Conservation (phyloP, 345 rosid species). For the Corchorus capsularis region DNA sequence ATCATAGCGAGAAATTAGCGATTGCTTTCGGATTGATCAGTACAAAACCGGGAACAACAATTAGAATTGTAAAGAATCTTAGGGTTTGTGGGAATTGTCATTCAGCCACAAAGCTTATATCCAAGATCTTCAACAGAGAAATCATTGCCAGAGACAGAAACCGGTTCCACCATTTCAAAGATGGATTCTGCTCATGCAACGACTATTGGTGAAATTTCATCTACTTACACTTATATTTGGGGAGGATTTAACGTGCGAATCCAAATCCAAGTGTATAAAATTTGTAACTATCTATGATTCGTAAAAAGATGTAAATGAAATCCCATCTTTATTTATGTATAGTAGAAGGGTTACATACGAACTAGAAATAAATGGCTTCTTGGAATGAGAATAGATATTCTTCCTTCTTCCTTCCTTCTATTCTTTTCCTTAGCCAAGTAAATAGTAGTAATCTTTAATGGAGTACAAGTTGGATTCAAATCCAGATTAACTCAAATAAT, state of each 20-base stretch:
- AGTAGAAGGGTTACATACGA: conserved; percentile 19
- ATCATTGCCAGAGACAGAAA: conserved; percentile 76
- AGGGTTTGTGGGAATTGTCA: conserved; percentile 78
- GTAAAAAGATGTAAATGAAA: conserved; percentile 8
- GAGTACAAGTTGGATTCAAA: conserved; percentile 3
- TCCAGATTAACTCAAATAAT: not conserved
- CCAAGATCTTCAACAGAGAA: conserved; percentile 75
- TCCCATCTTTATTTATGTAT: conserved; percentile 26
- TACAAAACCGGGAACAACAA: conserved; percentile 70
- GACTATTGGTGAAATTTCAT: conserved; percentile 61
- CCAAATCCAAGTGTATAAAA: not conserved
- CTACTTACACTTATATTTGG: not conserved
- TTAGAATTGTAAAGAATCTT: conserved; percentile 79
- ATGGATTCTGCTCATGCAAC: conserved; percentile 75
- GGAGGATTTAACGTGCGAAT: not conserved
- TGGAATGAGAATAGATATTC: not conserved
- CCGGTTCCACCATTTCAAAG: conserved; percentile 78
- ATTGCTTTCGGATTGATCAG: conserved; percentile 84
- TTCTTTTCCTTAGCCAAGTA: not conserved
- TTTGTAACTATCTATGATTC: not conserved
- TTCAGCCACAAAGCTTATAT: conserved; percentile 67
- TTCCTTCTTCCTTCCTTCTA: not conserved
- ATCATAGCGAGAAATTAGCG: conserved; percentile 78
- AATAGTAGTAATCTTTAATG: not conserved
- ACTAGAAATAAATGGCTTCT: not conserved